Conservation (phyloP, 139 green algal genomes). For the Coccomyxa sp. region DNA sequence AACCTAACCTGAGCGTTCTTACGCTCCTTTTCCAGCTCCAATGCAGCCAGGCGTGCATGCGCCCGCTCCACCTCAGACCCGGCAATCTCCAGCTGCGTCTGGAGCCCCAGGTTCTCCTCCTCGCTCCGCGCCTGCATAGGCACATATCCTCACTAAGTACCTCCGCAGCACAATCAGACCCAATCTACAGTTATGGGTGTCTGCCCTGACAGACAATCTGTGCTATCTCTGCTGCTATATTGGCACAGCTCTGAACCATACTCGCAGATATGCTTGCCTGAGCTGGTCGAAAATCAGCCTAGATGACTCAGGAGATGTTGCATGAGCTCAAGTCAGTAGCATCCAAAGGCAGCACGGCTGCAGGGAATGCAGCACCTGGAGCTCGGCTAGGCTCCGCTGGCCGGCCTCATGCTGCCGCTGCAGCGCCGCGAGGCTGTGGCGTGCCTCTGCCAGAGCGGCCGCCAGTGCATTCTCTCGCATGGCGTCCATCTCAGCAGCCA, state of each 20-base stretch:
- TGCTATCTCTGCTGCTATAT: too few species aligned
- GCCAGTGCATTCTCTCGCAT: conserved; percentile 54
- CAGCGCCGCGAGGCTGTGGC: conserved; percentile 61
- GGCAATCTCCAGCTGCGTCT: conserved; percentile 73
- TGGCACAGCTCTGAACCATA: too few species aligned
- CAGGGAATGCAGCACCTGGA: conserved; percentile 40
- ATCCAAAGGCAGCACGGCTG: neutral
- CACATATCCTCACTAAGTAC: neutral
- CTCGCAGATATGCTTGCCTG: too few species aligned
- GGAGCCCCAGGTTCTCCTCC: conserved; percentile 43
- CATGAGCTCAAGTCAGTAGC: neutral
- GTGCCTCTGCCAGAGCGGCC: conserved; percentile 54
- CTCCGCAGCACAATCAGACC: too few species aligned
- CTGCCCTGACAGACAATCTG: too few species aligned
- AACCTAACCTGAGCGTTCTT: conserved; percentile 3
- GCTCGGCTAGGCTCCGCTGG: conserved; percentile 46
- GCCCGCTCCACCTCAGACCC: conserved; percentile 56
- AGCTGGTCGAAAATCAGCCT: too few species aligned
- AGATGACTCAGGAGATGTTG: too few species aligned
- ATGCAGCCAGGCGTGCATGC: conserved; percentile 46
- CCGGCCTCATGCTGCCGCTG: conserved; percentile 61
- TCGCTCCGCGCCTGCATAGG: conserved; percentile 51
- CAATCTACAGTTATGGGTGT: too few species aligned
- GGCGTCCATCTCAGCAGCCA: conserved; percentile 24
- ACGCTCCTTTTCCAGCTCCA: conserved; percentile 72